Percentiles rank a stretch among this genome's conserved stretches.
Evolutionary conservation across 352 stramenopile species (phyloP).

Genomic region (Globisporangium ultimum): DNA sequence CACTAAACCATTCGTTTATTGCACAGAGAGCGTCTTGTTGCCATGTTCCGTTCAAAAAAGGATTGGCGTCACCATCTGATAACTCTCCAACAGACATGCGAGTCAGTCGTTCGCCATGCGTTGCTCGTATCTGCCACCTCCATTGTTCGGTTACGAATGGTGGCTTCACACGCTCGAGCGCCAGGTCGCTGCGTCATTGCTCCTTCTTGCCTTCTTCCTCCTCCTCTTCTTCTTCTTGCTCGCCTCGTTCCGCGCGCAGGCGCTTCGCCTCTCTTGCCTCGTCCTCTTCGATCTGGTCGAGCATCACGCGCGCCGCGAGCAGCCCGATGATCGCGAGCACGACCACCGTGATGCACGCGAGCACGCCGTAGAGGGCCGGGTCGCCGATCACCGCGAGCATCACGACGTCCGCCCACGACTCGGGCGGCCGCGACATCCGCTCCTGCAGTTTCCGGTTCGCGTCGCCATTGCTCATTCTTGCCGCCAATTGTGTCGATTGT

Average conservation of each 20-base stretch:
- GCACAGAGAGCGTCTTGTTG: too few relatives aligned
- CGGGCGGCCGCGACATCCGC: slow-evolving; percentile 46
- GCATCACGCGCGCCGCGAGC: slow-evolving; percentile 51
- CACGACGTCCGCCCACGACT: slow-evolving; percentile 64
- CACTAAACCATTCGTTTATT: too few relatives aligned
- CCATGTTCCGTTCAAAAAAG: too few relatives aligned
- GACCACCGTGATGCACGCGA: slow-evolving; percentile 40
- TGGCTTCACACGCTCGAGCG: slow-evolving; percentile 1
- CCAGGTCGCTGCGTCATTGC: slow-evolving; percentile 6
- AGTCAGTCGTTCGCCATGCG: not conserved
- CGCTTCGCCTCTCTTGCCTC: slow-evolving; percentile 25
- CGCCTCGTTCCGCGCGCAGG: slow-evolving; percentile 2
- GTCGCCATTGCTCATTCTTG: slow-evolving; percentile 3
- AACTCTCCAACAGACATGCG: too few relatives aligned
- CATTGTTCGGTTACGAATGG: not conserved
- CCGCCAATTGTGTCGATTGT: too few relatives aligned
- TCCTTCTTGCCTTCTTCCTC: slow-evolving; percentile 24
- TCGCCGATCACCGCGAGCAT: slow-evolving; percentile 60
- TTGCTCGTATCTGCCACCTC: not conserved
- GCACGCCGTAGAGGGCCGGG: slow-evolving; percentile 52
- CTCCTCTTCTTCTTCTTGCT: slow-evolving; percentile 18
- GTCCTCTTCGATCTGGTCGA: slow-evolving; percentile 54
- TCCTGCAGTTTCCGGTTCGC: slow-evolving; percentile 29
- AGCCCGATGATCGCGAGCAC: slow-evolving; percentile 48
- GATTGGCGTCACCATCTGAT: too few relatives aligned